Evolutionary conservation across 1,284 basidiomycete genomes (phyloP), one percentile per base, ranked within the genome.

Genomic region (Sutorius eximius): DNA sequence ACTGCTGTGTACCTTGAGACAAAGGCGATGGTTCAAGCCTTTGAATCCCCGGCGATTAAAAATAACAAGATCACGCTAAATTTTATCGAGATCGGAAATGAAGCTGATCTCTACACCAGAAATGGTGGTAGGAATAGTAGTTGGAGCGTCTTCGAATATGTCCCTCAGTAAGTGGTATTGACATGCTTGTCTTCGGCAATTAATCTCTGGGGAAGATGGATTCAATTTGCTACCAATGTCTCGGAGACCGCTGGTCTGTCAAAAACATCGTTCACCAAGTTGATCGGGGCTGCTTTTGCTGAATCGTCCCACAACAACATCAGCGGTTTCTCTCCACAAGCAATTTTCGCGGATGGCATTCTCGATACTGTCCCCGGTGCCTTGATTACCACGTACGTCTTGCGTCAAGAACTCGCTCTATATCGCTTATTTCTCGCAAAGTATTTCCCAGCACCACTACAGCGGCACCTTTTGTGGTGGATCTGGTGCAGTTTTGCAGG

Each of bases 401-500:
- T 30, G 38, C 12, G 11, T 42, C 36, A 12, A 5, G 10, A 37
- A 18, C 27, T 43, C 12, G 11, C 3, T 16, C 42, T 15, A 6
- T 9, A 16, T 20, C 18, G n/a, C 24, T 46, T 36, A 59, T 50
- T 22, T 45, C 20, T 61, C 5, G 12, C 51, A 10, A 65, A 85
- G 83, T 3, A 80, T 85, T 55, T 85, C 84, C 6, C 81, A 87
- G 61, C 84, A 86, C 61, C 77, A 75, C 41, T 87, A 87, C 61
- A 81, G 78, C n/a, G 81, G 82, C 30, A 73, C 76, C 5, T 85
- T 82, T 65, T 82, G 82, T 60, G 61, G 68, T 20, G 85, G 82
- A 20, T 76, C 67, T 52, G 73, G 73, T 45, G 76, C 77, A 27
- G 62, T 79, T 30, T 66, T 86, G 18, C 75, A 80, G 54, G 80